A percentile compares a stretch with the other conserved stretches of the same genome.
phyloP scores from a whole-genome alignment of 768 basidiomycete species.

The Phlegmacium glaucopus region DNA sequence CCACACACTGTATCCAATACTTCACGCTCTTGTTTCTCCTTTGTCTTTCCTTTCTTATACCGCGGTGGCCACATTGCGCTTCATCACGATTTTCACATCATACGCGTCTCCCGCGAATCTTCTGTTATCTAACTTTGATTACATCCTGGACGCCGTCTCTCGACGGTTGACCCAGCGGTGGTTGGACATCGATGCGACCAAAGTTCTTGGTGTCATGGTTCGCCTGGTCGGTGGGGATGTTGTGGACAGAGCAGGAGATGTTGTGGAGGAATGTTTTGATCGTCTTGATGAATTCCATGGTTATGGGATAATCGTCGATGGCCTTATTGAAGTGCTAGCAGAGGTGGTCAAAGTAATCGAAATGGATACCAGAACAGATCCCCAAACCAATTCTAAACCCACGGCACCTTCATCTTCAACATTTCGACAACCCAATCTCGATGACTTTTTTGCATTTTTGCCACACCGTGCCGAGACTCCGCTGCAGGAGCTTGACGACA shows the following conservation, averaged over 20 bases:
- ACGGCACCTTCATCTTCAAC: constrained; percentile 18
- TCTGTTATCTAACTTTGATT: constrained; percentile 93
- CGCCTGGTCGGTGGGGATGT: constrained; percentile 84
- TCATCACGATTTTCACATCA: constrained; percentile 69
- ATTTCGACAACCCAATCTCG: constrained; percentile 31
- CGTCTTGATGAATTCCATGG: constrained; percentile 95
- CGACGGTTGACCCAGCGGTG: constrained; percentile 76
- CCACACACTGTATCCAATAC: constrained; percentile 77
- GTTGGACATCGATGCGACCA: constrained; percentile 85
- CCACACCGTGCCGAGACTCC: constrained; percentile 38
- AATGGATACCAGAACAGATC: constrained; percentile 37
- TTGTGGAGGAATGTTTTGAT: constrained; percentile 97
- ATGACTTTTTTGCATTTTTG: constrained; percentile 66
- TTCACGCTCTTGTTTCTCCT: constrained; percentile 82
- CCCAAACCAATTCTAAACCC: constrained; percentile 10
- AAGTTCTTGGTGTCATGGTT: constrained; percentile 82
- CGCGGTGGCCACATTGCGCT: constrained; percentile 70
- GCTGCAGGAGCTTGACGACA: constrained; percentile 33
- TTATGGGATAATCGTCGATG: constrained; percentile 82
- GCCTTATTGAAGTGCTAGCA: constrained; percentile 80
- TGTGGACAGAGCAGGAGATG: constrained; percentile 86
- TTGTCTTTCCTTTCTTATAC: constrained; percentile 64
- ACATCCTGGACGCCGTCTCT: constrained; percentile 88
- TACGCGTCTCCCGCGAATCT: constrained; percentile 90
- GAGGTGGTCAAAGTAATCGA: constrained; percentile 83